Evolutionary conservation across 2,329 filamentous ascomycete species (phyloP).

Genomic region (Botrytis fragariae): DNA sequence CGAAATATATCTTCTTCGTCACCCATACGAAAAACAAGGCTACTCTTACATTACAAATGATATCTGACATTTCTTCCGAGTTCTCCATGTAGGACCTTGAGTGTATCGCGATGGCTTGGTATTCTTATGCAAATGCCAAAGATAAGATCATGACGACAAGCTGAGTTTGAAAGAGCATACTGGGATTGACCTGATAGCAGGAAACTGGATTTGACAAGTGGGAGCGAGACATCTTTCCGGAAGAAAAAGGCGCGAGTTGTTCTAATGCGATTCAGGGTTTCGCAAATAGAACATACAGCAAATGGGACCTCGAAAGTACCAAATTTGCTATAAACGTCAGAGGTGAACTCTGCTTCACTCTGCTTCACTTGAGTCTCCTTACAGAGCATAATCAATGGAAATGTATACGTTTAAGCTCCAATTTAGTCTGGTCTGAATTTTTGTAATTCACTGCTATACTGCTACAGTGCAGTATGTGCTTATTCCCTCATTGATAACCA

Average conservation of each 20-base stretch:
- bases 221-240: not conserved
- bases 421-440: not conserved
- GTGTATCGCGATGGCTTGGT: not conserved
- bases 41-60: no score
- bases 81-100: not conserved
- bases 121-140: not conserved
- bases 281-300: not conserved
- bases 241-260: not conserved
- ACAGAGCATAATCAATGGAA: not conserved
- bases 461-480: not conserved
- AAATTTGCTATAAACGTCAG: not conserved
- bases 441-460: not conserved
- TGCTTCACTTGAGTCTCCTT: not conserved
- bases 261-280: not conserved
- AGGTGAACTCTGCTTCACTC: not conserved
- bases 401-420: not conserved
- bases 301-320: not conserved
- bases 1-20: accelerated
- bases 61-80: no score
- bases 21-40: no score
- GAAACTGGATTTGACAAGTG: not conserved
- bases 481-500: not conserved
- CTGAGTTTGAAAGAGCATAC: not conserved
- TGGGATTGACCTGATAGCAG: not conserved
- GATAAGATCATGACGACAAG: not conserved